phyloP scores from a whole-genome alignment of 139 green algal species.

The Zygnema circumcarinatum region DNA sequence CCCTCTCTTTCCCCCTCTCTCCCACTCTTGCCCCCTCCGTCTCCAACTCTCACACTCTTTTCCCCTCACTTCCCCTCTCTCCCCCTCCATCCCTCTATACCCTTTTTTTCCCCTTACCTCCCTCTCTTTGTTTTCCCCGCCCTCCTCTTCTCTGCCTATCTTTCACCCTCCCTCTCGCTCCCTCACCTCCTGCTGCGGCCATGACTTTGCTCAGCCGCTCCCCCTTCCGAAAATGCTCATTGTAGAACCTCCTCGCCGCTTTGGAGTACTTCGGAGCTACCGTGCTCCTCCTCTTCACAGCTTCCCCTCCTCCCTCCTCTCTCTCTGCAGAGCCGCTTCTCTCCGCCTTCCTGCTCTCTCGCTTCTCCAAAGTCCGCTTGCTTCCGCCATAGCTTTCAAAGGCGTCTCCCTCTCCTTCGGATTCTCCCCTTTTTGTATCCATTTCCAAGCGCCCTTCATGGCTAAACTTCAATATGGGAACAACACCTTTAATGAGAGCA shows the following conservation, averaged over 20 bases:
- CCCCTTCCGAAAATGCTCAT: constrained; percentile 19
- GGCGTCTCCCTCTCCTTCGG: background rate
- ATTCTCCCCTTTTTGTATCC: background rate
- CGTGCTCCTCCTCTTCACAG: constrained; percentile 1
- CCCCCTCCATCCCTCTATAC: background rate
- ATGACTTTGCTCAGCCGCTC: constrained; percentile 50
- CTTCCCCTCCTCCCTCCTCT: background rate
- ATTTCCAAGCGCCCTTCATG: background rate
- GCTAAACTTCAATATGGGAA: background rate
- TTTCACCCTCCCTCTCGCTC: constrained; percentile 14
- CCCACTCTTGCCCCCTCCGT: background rate
- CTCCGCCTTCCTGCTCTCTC: background rate
- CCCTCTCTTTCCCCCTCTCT: background rate
- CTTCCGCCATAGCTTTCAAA: background rate
- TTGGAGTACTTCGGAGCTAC: constrained; percentile 41
- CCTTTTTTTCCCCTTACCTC: background rate
- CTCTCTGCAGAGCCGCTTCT: background rate
- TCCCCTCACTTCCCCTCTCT: background rate
- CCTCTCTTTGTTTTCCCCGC: background rate
- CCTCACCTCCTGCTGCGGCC: constrained; percentile 34
- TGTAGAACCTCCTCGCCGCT: constrained; percentile 46
- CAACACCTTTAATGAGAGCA: background rate
- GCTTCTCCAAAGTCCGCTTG: background rate
- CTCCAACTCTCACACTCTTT: background rate
- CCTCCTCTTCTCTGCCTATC: background rate